phyloP scores from a whole-genome alignment of 768 basidiomycete species.

The Termitomyces sp. region DNA sequence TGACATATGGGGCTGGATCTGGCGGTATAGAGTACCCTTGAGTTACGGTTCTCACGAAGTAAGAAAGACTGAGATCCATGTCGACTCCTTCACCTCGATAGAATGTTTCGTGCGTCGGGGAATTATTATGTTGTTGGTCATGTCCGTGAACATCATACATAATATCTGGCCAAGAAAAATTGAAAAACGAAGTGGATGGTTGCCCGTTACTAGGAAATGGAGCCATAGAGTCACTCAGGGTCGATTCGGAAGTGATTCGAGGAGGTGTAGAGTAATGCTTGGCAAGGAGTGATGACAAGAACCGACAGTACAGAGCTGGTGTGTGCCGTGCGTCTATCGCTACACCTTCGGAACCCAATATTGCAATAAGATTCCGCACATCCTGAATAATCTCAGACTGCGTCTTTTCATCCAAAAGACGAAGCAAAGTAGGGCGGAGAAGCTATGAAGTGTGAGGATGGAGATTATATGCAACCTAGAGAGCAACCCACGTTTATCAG shows the following conservation, averaged over 20 bases:
- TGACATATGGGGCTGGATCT: conserved; percentile 4
- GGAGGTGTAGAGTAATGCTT: conserved; percentile 23
- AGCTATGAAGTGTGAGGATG: conserved; percentile 26
- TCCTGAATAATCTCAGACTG: conserved; percentile 35
- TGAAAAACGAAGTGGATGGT: conserved; percentile 21
- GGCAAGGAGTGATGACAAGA: conserved; percentile 41
- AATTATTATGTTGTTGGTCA: neutral
- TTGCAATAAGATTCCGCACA: conserved; percentile 37
- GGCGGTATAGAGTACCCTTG: conserved; percentile 6
- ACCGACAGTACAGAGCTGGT: conserved; percentile 52
- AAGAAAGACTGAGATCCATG: conserved; percentile 43
- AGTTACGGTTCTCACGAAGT: conserved; percentile 36
- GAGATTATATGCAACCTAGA: neutral
- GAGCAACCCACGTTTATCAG: conserved; percentile 44
- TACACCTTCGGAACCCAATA: conserved; percentile 42
- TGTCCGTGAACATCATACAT: conserved; percentile 6
- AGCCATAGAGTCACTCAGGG: conserved; percentile 11
- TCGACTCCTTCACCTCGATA: conserved; percentile 20
- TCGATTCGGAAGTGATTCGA: neutral
- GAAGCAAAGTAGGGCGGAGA: conserved; percentile 42
- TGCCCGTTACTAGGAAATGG: conserved; percentile 18
- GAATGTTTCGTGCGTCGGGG: neutral
- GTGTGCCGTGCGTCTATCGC: conserved; percentile 52
- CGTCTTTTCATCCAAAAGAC: conserved; percentile 32
- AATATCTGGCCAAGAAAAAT: conserved; percentile 41